phyloP scores from a whole-genome alignment of 306 rosid genomes.

The Citrullus colocynthis region DNA sequence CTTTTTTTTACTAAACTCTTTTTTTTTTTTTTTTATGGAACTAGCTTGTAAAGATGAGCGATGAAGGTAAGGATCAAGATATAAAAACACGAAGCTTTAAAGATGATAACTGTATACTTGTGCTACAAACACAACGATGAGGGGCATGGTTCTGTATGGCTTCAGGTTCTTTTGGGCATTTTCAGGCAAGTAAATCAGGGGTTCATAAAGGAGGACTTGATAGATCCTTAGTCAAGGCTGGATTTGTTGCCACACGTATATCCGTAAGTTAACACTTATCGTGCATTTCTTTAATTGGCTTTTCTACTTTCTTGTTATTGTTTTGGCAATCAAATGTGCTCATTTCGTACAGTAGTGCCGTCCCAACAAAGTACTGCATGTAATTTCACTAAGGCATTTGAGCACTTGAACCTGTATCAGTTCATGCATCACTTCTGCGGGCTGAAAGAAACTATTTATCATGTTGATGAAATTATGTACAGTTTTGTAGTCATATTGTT shows the following conservation, averaged over 20 bases:
- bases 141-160: conserved; percentile 12
- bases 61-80: background rate
- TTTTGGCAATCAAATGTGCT: background rate
- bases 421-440: background rate
- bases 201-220: conserved; percentile 81
- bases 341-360: background rate
- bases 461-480: background rate
- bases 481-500: background rate
- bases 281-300: background rate
- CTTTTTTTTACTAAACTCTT: too few relatives aligned
- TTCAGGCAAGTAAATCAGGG: conserved; percentile 90
- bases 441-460: background rate
- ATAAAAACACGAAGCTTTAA: background rate
- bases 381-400: background rate
- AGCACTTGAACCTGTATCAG: background rate
- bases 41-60: background rate
- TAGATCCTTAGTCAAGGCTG: conserved; percentile 81
- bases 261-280: conserved; percentile 40
- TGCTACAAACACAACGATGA: background rate
- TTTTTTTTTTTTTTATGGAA: background rate
- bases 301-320: background rate
- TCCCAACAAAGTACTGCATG: background rate
- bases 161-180: conserved; percentile 93
- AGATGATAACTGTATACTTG: background rate
- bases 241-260: conserved; percentile 90